Conservation (phyloP, 805 yeast species). For the Suhomyces emberorum region DNA sequence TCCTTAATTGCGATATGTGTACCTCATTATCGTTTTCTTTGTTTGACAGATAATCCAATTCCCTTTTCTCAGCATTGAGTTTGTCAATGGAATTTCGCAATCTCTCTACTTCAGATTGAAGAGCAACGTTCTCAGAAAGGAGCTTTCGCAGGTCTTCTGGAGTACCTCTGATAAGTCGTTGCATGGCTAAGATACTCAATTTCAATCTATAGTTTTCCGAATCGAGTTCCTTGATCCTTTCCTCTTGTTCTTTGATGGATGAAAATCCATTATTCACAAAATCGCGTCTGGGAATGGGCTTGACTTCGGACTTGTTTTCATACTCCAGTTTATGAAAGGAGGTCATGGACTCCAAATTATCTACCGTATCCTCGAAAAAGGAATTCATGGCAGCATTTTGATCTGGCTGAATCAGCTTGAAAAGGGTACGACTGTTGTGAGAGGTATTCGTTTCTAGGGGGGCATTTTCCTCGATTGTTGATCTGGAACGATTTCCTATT, state of each 20-base stretch:
- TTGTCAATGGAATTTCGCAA: constrained; percentile 1
- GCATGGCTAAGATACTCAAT: constrained; percentile 23
- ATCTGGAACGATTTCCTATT: constrained; percentile 18
- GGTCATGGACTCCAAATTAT: constrained; percentile 4
- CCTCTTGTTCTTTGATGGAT: constrained; percentile 23
- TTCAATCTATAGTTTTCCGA: constrained; percentile 24
- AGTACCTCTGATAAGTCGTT: constrained; percentile 18
- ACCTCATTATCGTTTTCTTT: constrained; percentile 6
- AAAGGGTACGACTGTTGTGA: constrained; percentile 8
- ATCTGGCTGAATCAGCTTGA: constrained; percentile 9
- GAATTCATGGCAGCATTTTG: constrained; percentile 8
- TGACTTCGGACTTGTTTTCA: not conserved
- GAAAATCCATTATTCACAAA: constrained; percentile 10
- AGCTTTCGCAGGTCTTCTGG: constrained; percentile 21
- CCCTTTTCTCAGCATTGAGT: constrained; percentile 1
- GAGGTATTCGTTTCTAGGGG: constrained; percentile 1
- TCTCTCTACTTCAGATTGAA: constrained; percentile 6
- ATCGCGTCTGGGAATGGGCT: constrained; percentile 1
- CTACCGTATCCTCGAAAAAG: constrained; percentile 7
- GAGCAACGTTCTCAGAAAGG: constrained; percentile 18
- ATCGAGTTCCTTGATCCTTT: constrained; percentile 15
- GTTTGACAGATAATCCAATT: constrained; percentile 5
- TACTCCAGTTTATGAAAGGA: constrained; percentile 1
- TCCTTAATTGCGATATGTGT: constrained; percentile 1
- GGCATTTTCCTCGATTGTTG: constrained; percentile 7